Conservation (phyloP, 441 rosid species). For the Pelargonium citronellum region DNA sequence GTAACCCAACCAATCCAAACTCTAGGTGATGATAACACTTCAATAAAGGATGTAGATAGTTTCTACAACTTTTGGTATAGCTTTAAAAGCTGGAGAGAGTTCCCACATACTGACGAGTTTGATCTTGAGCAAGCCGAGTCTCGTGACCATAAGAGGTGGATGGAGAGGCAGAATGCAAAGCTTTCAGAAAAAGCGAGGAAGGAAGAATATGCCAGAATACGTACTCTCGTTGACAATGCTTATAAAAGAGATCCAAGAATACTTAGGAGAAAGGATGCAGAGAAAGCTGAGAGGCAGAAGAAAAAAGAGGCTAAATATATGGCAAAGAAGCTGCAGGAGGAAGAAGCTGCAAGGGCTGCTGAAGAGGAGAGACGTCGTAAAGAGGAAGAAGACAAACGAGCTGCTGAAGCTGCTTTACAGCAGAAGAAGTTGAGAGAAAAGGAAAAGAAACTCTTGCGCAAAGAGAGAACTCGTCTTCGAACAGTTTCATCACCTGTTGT, state of each 20-base stretch:
- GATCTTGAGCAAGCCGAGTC: conserved; percentile 92
- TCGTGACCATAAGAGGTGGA: conserved; percentile 97
- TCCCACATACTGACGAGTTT: conserved; percentile 94
- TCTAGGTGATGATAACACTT: conserved; percentile 61
- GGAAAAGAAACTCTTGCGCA: conserved; percentile 88
- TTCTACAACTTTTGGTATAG: conserved; percentile 87
- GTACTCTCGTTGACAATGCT: conserved; percentile 83
- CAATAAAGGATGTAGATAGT: conserved; percentile 63
- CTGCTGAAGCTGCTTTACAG: conserved; percentile 76
- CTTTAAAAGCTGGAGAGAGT: conserved; percentile 97
- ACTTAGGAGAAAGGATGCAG: conserved; percentile 70
- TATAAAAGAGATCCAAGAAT: conserved; percentile 87
- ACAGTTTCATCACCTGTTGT: conserved; percentile 57
- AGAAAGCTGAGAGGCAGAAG: conserved; percentile 81
- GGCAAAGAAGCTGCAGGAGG: conserved; percentile 85
- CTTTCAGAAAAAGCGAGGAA: conserved; percentile 79
- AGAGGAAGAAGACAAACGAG: conserved; percentile 71
- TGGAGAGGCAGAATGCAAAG: conserved; percentile 96
- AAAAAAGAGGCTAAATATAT: conserved; percentile 71
- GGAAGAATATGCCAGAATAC: conserved; percentile 81
- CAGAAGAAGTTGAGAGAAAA: conserved; percentile 82
- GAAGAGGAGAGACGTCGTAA: conserved; percentile 70
- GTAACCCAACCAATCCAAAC: conserved; percentile 64
- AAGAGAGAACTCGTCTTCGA: conserved; percentile 84
- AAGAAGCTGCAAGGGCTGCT: conserved; percentile 79